Conservation (phyloP, 345 rosid genomes). For the Pugionium dolabratum region DNA sequence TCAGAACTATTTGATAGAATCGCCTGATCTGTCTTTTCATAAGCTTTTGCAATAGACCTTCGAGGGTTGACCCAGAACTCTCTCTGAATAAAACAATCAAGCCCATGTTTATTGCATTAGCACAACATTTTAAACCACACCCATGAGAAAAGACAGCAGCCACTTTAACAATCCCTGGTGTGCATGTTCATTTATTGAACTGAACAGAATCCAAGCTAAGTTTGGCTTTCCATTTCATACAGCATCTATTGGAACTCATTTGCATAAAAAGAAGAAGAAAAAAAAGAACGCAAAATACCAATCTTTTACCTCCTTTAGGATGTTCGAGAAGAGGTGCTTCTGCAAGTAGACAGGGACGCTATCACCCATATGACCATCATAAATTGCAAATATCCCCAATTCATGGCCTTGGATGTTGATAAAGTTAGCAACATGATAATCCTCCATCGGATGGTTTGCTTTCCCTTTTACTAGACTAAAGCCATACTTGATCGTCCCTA, state of each 20-base stretch:
- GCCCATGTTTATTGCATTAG: not conserved
- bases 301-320: conserved; percentile 63
- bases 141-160: not conserved
- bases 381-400: conserved; percentile 72
- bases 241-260: too few relatives aligned
- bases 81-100: conserved; percentile 43
- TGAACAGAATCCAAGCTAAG: too few relatives aligned
- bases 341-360: conserved; percentile 67
- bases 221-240: too few relatives aligned
- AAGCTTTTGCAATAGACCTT: conserved; percentile 68
- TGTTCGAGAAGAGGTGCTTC: conserved; percentile 64
- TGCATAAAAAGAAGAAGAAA: too few relatives aligned
- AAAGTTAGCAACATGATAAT: conserved; percentile 74
- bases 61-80: conserved; percentile 72
- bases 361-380: conserved; percentile 81
- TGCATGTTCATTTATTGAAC: too few relatives aligned
- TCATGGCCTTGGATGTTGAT: conserved; percentile 56
- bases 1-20: conserved; percentile 67
- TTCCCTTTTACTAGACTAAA: conserved; percentile 73
- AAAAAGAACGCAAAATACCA: not conserved
- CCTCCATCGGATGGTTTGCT: conserved; percentile 91
- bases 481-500: conserved; percentile 58
- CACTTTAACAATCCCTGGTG: not conserved
- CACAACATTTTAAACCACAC: conserved; percentile 5
- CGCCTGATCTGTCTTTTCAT: conserved; percentile 75